Conservation (phyloP, 192 early-diverging fungal species). For the Linnemannia elongata region DNA sequence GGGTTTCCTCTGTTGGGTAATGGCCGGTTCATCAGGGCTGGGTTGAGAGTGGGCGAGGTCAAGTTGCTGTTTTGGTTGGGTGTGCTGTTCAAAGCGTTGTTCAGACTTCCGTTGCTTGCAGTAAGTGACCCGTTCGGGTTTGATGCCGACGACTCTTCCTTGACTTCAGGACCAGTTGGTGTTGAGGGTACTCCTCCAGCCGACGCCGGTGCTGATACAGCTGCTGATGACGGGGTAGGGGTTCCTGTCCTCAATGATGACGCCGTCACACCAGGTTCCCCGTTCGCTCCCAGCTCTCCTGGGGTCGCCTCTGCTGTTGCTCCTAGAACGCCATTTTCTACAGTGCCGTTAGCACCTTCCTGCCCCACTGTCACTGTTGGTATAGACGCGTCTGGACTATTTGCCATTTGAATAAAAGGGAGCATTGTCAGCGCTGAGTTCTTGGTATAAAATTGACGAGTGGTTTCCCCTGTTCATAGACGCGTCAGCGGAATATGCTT, state of each 20-base stretch:
- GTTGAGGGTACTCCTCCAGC: not conserved
- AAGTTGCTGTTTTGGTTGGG: constrained; percentile 19
- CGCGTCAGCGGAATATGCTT: constrained; percentile 5
- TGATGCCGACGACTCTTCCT: constrained; percentile 28
- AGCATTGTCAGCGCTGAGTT: not conserved
- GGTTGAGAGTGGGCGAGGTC: constrained; percentile 45
- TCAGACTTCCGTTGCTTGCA: not conserved
- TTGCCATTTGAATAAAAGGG: not conserved
- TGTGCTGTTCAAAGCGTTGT: not conserved
- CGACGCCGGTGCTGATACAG: constrained; percentile 2
- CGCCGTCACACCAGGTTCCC: not conserved
- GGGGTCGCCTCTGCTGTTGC: not conserved
- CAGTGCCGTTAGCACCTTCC: not conserved
- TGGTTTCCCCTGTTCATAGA: no score
- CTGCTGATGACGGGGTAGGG: not conserved
- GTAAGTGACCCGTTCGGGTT: not conserved
- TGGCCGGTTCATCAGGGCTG: constrained; percentile 32
- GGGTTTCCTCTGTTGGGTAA: constrained; percentile 38
- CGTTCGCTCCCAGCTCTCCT: not conserved
- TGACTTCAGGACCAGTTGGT: constrained; percentile 17
- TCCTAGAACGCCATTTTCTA: not conserved
- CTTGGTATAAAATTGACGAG: not conserved
- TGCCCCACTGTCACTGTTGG: constrained; percentile 13
- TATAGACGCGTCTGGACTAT: constrained; percentile 18
- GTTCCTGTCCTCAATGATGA: not conserved